Evolutionary conservation across 495 filamentous ascomycete genomes (phyloP).

Genomic region (Tuber umbilicatum): DNA sequence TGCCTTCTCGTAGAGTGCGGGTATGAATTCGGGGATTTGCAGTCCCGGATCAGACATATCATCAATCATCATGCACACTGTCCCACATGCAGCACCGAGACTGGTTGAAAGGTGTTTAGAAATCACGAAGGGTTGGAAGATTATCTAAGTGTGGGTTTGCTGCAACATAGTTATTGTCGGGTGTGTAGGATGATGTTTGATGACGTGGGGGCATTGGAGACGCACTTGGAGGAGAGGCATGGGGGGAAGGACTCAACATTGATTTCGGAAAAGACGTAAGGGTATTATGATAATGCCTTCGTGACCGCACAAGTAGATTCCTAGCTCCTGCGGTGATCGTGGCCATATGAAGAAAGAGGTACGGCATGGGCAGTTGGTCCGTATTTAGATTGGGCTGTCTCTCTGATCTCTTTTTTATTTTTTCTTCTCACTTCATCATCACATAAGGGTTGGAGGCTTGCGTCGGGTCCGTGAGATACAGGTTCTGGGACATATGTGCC

Average conservation of each 20-base stretch:
- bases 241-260: no score
- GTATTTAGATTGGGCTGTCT: neutral
- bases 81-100: no score
- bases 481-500: neutral
- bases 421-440: neutral
- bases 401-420: neutral
- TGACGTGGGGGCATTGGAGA: no score
- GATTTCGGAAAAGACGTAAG: no score
- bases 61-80: no score
- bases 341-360: no score
- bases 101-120: no score
- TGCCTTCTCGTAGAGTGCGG: conserved; percentile 14
- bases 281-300: neutral
- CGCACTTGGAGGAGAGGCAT: no score
- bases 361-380: neutral
- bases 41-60: no score
- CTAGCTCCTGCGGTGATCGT: no score
- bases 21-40: conserved; percentile 16
- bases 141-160: conserved; percentile 16
- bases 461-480: no score
- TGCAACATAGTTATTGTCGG: conserved; percentile 17
- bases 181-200: conserved; percentile 26
- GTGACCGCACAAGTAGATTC: neutral
- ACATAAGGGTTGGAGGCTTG: neutral
- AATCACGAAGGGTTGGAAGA: conserved; percentile 24